Evolutionary conservation across 495 filamentous ascomycete genomes (phyloP).

Genomic region (Lasiosphaeria miniovina): DNA sequence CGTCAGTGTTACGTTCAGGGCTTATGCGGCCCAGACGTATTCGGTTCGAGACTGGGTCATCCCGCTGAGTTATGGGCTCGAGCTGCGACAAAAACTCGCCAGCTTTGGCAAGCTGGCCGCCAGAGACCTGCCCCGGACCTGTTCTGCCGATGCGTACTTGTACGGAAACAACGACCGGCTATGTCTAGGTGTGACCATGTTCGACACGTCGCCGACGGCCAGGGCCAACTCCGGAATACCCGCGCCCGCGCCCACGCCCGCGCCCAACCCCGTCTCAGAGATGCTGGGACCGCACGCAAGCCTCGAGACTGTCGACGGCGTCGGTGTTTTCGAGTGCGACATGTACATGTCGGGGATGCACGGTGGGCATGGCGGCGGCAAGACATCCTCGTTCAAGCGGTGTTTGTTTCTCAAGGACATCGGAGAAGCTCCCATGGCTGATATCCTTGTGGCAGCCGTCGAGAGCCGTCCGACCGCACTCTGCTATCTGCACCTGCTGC

Average conservation of each 20-base stretch:
- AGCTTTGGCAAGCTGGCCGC: constrained; percentile 46
- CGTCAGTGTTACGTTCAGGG: constrained; percentile 56
- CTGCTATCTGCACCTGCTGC: constrained; percentile 63
- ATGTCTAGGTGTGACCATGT: constrained; percentile 54
- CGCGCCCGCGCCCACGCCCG: constrained; percentile 11
- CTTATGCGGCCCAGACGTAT: constrained; percentile 45
- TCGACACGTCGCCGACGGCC: constrained; percentile 40
- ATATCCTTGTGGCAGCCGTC: constrained; percentile 45
- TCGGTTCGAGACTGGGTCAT: constrained; percentile 50
- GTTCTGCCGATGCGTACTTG: constrained; percentile 58
- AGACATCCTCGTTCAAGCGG: constrained; percentile 64
- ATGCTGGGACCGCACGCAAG: constrained; percentile 39
- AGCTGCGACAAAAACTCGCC: constrained; percentile 38
- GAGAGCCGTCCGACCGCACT: constrained; percentile 50
- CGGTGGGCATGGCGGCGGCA: constrained; percentile 54
- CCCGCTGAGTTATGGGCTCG: constrained; percentile 39
- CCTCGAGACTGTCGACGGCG: constrained; percentile 41
- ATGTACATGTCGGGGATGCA: constrained; percentile 64
- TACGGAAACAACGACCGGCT: constrained; percentile 49
- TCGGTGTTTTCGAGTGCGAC: constrained; percentile 56
- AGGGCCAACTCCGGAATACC: constrained; percentile 22
- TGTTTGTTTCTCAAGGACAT: constrained; percentile 59
- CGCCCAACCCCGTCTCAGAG: constrained; percentile 18
- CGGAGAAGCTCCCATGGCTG: constrained; percentile 36
- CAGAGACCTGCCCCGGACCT: constrained; percentile 39